Conservation (phyloP, 805 yeast species). For the Brettanomyces custersianus region DNA sequence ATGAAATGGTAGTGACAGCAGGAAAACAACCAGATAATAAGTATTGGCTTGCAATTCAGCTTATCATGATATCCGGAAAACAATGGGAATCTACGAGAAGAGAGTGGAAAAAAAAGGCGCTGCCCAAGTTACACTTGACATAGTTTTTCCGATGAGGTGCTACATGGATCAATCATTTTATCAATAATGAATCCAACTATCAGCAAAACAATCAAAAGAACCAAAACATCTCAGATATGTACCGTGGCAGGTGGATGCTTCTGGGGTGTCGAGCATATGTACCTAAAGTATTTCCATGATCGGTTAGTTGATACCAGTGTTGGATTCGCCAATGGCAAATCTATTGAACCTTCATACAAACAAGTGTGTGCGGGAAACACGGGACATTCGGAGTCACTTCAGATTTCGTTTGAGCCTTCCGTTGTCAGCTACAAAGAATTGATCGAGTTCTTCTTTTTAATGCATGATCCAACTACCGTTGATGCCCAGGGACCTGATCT, state of each 20-base stretch:
- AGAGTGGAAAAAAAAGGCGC: no score
- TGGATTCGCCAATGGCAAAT: conserved; percentile 80
- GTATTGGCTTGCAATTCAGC: no score
- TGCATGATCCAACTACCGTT: conserved; percentile 88
- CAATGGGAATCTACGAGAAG: no score
- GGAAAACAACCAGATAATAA: background rate
- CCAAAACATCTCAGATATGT: conserved; percentile 37
- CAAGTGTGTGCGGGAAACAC: conserved; percentile 75
- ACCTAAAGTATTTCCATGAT: conserved; percentile 54
- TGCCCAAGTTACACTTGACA: no score
- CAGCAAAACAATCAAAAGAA: conserved; percentile 17
- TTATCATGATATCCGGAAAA: no score
- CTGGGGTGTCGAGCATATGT: conserved; percentile 87
- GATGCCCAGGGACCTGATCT: conserved; percentile 80
- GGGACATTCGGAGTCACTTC: conserved; percentile 73
- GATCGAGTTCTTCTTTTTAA: conserved; percentile 76
- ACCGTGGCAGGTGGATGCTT: conserved; percentile 64
- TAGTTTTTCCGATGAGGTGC: no score
- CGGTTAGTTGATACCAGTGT: conserved; percentile 73
- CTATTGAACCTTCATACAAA: conserved; percentile 49
- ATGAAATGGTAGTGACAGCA: background rate
- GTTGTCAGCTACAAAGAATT: conserved; percentile 50
- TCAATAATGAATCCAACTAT: conserved; percentile 9
- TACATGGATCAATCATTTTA: no score
- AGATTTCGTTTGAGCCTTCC: conserved; percentile 72